Evolutionary conservation across 768 basidiomycete species (phyloP), one percentile per base, ranked within the genome.

Genomic region (Boletus reticulatus): DNA sequence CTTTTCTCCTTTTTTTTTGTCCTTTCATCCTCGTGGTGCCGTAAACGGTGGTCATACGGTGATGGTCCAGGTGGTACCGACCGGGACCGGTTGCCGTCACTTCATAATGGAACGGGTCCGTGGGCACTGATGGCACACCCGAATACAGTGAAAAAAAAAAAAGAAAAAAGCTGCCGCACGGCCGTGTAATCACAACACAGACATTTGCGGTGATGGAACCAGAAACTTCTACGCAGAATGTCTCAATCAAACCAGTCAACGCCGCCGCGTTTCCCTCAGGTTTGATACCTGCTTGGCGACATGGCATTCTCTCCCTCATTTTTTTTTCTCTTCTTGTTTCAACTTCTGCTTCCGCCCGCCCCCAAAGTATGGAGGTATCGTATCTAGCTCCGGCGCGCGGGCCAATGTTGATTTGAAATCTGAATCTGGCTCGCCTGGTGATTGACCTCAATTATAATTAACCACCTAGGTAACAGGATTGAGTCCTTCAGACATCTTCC

Each of bases 81-180:
- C 47, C 50, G 61, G 60, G 17, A 34, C 61, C 55, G 60, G 32
- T 57, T 49, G 55, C 52, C 50, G 50, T 55, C 7, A 22, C 22
- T 31, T 60, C 12, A 55, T 52, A 57, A 58, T 47, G 29, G 49
- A 34, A 47, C 47, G 58, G 61, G 17, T 47, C 47, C 50, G 50
- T 24, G 4, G 22, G 39, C 38, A 29, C 51, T 38, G 36, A 27
- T 38, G 16, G 22, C 27, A 37, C 36, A 22, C 20, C 41, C 53
- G 31, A 32, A 36, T 24, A 43, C 29, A n/a, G 47, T 24, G 36
- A 34, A 46, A 42, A 34, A 43, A 58, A 57, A 20, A 6, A 16
- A 41, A 20, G 6, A 4, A 11, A 17, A 29, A 19, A 29, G n/a
- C 10, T 19, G 1, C 10, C 42, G 5, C 29, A 29, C 29, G 19